phyloP scores from a whole-genome alignment of 805 yeast species.

The Ogataea sp. region DNA sequence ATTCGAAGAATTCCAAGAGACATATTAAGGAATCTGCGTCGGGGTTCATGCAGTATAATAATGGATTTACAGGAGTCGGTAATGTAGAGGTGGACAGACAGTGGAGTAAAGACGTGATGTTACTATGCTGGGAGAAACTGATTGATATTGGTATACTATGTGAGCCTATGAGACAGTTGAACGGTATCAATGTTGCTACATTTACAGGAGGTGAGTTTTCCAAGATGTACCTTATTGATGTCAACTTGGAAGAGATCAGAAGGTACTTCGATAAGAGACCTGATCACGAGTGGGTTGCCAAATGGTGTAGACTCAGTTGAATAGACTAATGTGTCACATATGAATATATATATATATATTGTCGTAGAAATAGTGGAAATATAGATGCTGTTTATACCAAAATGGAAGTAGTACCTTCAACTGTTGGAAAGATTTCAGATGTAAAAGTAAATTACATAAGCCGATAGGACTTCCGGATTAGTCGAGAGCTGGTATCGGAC shows the following conservation, averaged over 20 bases:
- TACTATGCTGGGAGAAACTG: conserved; percentile 69
- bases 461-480: too few relatives aligned
- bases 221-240: conserved; percentile 42
- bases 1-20: conserved; percentile 41
- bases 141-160: conserved; percentile 44
- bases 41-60: conserved; percentile 21
- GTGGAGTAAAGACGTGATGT: conserved; percentile 55
- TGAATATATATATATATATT: too few relatives aligned
- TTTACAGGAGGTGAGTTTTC: conserved; percentile 29
- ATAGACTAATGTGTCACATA: too few relatives aligned
- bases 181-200: conserved; percentile 12
- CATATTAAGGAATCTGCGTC: conserved; percentile 26
- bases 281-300: conserved; percentile 11
- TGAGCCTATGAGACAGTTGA: conserved; percentile 15
- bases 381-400: too few relatives aligned
- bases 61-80: conserved; percentile 2
- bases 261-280: conserved; percentile 5
- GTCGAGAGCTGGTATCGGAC: too few relatives aligned
- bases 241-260: conserved; percentile 43
- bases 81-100: conserved; percentile 36
- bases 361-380: too few relatives aligned
- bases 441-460: too few relatives aligned
- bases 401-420: too few relatives aligned
- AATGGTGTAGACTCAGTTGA: conserved; percentile 14
- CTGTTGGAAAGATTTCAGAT: too few relatives aligned